Base-by-base conservation (phyloP, 805 yeast species). In the Pichia rugopelliculosa region DNA sequence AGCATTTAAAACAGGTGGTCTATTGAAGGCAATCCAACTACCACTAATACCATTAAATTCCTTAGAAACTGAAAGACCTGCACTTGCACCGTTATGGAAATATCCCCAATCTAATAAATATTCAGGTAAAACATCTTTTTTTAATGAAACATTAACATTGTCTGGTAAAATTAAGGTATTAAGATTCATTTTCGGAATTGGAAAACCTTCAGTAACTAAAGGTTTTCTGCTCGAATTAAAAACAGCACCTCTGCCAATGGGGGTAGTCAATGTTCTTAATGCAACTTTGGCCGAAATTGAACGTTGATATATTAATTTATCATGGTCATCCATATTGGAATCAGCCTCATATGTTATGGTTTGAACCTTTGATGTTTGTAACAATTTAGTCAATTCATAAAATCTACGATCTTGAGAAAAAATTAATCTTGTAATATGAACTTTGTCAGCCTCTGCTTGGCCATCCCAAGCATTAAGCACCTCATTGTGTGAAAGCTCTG, bases 61-160 rank as follows among this genome's bases (percentile, higher is more conserved):
- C 46, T 72, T 73, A 5, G 91, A 79, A 8, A 91, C 79, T 48
- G 47, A 80, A 43, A 93, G 66, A 0, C 96, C 99, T 1, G 91
- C 75, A 3, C 96, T 81, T 0, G 82, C 95, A 15, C 99, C 99
- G 56, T 86, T 87, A 56, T 91, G 96, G 60, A 93, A 93, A 52
- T 79, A 77, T 0, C 95, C 96, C 96, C 96, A 89, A 36, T 79
- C 77, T 34, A 75, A 61, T 3, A 73, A 64, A 13, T 68, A 73
- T 1, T 71, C 66, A n/a, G 75, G 71, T 11, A 87, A 56, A 0
- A 73, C 52, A 3, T 76, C 79, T 42, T 74, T 76, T 6, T 82
- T 82, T 2, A 81, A 63, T 1, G 82, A 69, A 1, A 87, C 77
- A 20, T 79, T 84, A 1, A 83, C 74, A 47, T 72, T 69, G 40